These are phyloP conservation scores for Francoa sonchifolia DNA, from an alignment of 441 rosid genomes.

Conservation along the genomic window DNA sequence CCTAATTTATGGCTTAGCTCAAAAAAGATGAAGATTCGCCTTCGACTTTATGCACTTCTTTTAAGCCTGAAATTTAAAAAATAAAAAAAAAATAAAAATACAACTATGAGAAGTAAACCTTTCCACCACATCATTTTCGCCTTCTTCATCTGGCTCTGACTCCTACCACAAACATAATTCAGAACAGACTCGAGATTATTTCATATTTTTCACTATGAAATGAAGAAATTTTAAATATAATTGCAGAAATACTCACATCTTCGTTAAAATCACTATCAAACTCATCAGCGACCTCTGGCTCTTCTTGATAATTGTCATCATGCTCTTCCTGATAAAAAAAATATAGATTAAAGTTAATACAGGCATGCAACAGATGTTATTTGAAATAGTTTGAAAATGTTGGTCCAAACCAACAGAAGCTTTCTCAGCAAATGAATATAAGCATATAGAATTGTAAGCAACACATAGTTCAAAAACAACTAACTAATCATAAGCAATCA, in stretches of 20 bases:
- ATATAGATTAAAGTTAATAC: too few species aligned
- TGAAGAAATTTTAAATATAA: background rate
- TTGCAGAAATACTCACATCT: conserved; percentile 41
- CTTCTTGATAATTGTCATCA: conserved; percentile 73
- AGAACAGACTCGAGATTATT: background rate
- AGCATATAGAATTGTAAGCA: too few species aligned
- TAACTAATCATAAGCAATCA: too few species aligned
- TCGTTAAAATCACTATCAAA: conserved; percentile 93
- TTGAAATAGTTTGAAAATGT: too few species aligned
- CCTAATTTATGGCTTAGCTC: too few species aligned
- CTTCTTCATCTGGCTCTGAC: conserved; percentile 77
- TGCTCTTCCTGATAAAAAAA: conserved; percentile 87
- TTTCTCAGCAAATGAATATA: too few species aligned
- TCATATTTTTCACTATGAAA: background rate
- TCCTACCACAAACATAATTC: conserved; percentile 38
- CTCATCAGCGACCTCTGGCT: conserved; percentile 74
- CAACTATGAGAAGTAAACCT: conserved; percentile 30
- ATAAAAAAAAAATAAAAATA: background rate
- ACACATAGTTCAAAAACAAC: too few species aligned
- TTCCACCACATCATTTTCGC: conserved; percentile 41
- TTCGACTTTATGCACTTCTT: too few species aligned
- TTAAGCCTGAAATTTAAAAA: too few species aligned
- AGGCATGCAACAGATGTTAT: background rate
- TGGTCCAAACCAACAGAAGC: too few species aligned
- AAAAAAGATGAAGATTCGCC: too few species aligned